Conservation (phyloP, 2,329 filamentous ascomycete species). For the Fusarium sp. region DNA sequence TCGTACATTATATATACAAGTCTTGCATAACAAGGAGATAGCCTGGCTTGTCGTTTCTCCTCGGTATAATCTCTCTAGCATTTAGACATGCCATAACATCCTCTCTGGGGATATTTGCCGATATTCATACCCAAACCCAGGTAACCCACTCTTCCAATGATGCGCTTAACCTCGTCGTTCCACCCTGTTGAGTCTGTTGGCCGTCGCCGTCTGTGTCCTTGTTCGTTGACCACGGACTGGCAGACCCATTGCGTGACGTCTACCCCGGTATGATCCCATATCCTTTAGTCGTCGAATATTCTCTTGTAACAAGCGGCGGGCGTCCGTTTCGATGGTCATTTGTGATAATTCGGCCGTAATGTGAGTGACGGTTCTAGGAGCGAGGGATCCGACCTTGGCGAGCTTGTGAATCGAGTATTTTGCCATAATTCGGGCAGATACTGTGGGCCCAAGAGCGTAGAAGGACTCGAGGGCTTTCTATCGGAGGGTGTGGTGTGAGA, state of each 20-base stretch:
- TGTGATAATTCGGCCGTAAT: conserved; percentile 86
- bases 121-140: not conserved
- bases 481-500: conserved; percentile 16
- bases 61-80: not conserved
- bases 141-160: not conserved
- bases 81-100: not conserved
- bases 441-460: conserved; percentile 81
- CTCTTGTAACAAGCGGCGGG: conserved; percentile 79
- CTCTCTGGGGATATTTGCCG: not conserved
- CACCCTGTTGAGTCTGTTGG: conserved; percentile 70
- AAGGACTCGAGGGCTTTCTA: conserved; percentile 83
- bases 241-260: conserved; percentile 90
- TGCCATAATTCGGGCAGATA: conserved; percentile 81
- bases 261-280: conserved; percentile 89
- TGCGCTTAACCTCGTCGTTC: conserved; percentile 50
- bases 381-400: conserved; percentile 79
- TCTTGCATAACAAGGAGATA: conserved; percentile 43
- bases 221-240: conserved; percentile 93
- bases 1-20: conserved; percentile 47
- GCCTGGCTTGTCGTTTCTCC: conserved; percentile 1
- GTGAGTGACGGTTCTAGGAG: conserved; percentile 79
- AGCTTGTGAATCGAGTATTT: conserved; percentile 88
- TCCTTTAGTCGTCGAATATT: conserved; percentile 89
- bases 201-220: conserved; percentile 73
- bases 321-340: conserved; percentile 94